Base-by-base conservation (phyloP, 306 rosid genomes). In the Cucurbita pepo region DNA sequence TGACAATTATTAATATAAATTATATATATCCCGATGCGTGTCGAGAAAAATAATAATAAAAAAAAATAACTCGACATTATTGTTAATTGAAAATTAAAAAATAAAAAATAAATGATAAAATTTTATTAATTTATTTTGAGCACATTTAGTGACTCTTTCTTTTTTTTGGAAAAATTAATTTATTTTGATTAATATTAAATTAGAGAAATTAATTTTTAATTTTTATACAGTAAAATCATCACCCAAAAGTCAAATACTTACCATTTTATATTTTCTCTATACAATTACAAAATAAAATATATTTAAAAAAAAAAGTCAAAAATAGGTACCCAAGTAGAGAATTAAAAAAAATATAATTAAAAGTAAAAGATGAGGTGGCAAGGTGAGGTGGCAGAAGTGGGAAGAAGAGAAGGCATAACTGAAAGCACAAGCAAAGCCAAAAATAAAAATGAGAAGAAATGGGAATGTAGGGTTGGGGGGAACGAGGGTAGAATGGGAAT, bases 301-400 rank as follows among this genome's bases (percentile, higher is more conserved):
- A 5, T 2, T 4, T 3, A 13, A 48, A 48, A 47, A 4, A 11
- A 30, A 56, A 56, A 56, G 37, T 10, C 61, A 21, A 30, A 58
- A 12, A 58, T 58, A 58, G n/a, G 43, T 12, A 14, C 12, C 38
- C 44, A 37, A 37, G 22, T 37, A 38, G 7, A 37, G 12, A 61
- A 37, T 37, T 36, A 7, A 54, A 18, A 18, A 18, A 56, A 0
- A 53, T 47, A n/a, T 15, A 34, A 30, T 2, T 13, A 37, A 60
- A 36, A 18, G 7, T 7, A 13, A 15, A n/a, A 37, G 10, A 63
- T 64, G 71, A 64, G 36, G 21, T 40, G 71, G 71, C 71, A 64
- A 63, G 52, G 52, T 45, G 73, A 69, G 37, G 44, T 69, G 73
- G 73, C 73, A 69, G 56, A 69, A 67, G 40, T 10, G 41, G 56